phyloP scores from a whole-genome alignment of 495 filamentous ascomycete genomes.

The Lasiosphaeria miniovina region DNA sequence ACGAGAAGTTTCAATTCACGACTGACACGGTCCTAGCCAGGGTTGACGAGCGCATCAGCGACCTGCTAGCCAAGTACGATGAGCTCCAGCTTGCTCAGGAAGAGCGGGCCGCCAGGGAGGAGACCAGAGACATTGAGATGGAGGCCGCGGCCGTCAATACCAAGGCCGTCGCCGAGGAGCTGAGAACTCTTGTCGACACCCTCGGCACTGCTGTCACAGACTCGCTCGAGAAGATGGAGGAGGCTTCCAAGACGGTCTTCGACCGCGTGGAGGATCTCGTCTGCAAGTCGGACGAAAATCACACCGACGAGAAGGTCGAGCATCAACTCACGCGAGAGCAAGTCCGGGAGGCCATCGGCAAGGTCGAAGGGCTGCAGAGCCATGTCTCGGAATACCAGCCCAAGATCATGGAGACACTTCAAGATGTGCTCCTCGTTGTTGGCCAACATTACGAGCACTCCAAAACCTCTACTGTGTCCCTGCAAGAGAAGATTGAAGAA shows the following conservation, averaged over 20 bases:
- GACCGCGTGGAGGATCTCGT: slow-evolving; percentile 72
- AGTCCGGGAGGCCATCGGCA: slow-evolving; percentile 63
- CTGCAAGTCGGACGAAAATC: slow-evolving; percentile 71
- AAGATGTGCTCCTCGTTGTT: slow-evolving; percentile 77
- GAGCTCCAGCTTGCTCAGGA: slow-evolving; percentile 69
- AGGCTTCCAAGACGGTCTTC: slow-evolving; percentile 80
- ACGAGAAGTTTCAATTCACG: slow-evolving; percentile 69
- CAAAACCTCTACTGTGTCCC: slow-evolving; percentile 42
- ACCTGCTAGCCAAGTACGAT: slow-evolving; percentile 77
- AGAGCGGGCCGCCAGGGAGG: slow-evolving; percentile 63
- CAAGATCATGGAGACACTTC: slow-evolving; percentile 75
- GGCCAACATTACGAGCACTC: slow-evolving; percentile 77
- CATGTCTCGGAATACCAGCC: slow-evolving; percentile 78
- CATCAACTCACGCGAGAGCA: slow-evolving; percentile 76
- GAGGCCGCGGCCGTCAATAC: slow-evolving; percentile 67
- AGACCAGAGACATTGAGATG: slow-evolving; percentile 62
- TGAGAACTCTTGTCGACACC: slow-evolving; percentile 76
- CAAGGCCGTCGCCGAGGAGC: slow-evolving; percentile 78
- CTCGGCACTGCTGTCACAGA: slow-evolving; percentile 82
- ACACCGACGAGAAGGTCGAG: slow-evolving; percentile 66
- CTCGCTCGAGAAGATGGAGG: slow-evolving; percentile 75
- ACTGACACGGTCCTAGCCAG: slow-evolving; percentile 70
- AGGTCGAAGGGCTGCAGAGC: slow-evolving; percentile 71
- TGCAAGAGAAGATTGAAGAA: slow-evolving; percentile 54
- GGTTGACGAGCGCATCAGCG: slow-evolving; percentile 74